Conservation (phyloP, 1,284 basidiomycete species). For the Sanguinoderma infundibulare region DNA sequence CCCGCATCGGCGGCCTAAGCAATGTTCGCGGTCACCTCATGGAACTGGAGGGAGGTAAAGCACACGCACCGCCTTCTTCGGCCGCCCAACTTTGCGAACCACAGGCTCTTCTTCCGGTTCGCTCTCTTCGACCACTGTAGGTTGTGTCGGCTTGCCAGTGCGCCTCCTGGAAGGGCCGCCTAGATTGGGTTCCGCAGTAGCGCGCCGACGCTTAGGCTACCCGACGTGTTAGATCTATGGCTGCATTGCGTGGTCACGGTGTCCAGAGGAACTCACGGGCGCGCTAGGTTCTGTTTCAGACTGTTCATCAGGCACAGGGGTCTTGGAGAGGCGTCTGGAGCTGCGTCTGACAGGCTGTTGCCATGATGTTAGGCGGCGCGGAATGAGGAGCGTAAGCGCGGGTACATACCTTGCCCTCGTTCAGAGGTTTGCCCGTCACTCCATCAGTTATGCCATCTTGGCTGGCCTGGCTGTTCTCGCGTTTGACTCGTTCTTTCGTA, state of each 20-base stretch:
- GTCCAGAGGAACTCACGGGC: slow-evolving; percentile 52
- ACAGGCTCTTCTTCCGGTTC: slow-evolving; percentile 73
- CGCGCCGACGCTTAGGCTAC: slow-evolving; percentile 53
- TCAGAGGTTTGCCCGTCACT: slow-evolving; percentile 68
- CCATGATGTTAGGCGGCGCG: not conserved
- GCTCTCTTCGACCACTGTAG: slow-evolving; percentile 70
- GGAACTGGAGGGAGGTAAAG: not conserved
- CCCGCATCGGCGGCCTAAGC: slow-evolving; percentile 51
- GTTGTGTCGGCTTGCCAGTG: slow-evolving; percentile 41
- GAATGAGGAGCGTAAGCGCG: not conserved
- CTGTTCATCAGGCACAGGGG: slow-evolving; percentile 29
- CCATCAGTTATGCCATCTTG: slow-evolving; percentile 83
- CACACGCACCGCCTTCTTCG: slow-evolving; percentile 59
- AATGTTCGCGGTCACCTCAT: not conserved
- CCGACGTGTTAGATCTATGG: not conserved
- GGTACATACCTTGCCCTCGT: slow-evolving; percentile 44
- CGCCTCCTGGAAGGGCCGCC: slow-evolving; percentile 52
- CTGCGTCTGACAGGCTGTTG: slow-evolving; percentile 34
- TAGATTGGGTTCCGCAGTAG: slow-evolving; percentile 72
- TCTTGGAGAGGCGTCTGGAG: slow-evolving; percentile 42
- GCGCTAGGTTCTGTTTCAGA: slow-evolving; percentile 15
- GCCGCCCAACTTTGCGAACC: slow-evolving; percentile 62
- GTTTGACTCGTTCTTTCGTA: slow-evolving; percentile 68
- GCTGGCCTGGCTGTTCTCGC: slow-evolving; percentile 72
- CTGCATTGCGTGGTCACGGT: slow-evolving; percentile 3